phyloP scores from a whole-genome alignment of 495 filamentous ascomycete species.

The Hyaloscypha hepaticicola region DNA sequence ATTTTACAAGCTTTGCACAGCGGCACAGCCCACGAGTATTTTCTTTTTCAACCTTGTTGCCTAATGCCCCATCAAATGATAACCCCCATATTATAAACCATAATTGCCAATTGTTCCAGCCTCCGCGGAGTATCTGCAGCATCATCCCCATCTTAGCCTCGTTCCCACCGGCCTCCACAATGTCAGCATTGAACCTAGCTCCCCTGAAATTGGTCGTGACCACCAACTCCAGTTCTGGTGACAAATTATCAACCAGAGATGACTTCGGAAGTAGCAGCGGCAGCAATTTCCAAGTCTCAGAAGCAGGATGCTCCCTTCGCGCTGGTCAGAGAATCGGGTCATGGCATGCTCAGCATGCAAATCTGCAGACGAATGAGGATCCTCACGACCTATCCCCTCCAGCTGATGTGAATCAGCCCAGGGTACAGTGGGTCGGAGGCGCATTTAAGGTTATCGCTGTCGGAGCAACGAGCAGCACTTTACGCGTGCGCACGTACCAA shows the following conservation, averaged over 20 bases:
- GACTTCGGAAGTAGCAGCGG: slow-evolving; percentile 8
- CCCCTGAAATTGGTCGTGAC: slow-evolving; percentile 10
- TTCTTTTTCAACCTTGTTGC: neutral
- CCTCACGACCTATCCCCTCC: slow-evolving; percentile 10
- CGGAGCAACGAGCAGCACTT: too few relatives aligned
- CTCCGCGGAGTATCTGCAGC: neutral
- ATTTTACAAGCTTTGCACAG: too few relatives aligned
- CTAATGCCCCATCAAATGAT: neutral
- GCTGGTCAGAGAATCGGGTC: neutral
- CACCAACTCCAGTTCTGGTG: neutral
- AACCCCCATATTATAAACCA: neutral
- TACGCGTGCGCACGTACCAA: too few relatives aligned
- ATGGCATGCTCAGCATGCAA: neutral
- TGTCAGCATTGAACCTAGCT: slow-evolving; percentile 2
- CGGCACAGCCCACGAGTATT: neutral
- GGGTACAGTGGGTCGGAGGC: too few relatives aligned
- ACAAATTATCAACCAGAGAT: neutral
- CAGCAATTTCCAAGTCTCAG: neutral
- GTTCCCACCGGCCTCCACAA: neutral
- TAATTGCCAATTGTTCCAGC: neutral
- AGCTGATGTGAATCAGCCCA: too few relatives aligned
- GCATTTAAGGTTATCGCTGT: too few relatives aligned
- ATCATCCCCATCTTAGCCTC: neutral
- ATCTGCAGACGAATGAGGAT: slow-evolving; percentile 7
- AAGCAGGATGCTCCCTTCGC: neutral